Percentiles rank a stretch among this genome's conserved stretches.
phyloP scores from a whole-genome alignment of 2,329 filamentous ascomycete genomes.

The Apiospora sp. region DNA sequence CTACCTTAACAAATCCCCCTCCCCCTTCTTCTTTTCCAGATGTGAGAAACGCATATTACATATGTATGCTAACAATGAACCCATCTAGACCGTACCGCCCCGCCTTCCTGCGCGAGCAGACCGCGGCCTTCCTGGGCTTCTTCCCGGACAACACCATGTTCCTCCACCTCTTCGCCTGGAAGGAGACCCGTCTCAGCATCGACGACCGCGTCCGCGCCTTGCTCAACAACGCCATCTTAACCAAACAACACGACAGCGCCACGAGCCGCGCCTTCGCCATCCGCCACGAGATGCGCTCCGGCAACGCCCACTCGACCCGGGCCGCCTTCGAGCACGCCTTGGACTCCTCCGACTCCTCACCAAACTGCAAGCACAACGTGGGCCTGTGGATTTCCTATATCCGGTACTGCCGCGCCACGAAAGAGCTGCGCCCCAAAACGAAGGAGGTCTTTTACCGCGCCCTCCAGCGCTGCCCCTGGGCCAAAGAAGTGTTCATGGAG shows the following conservation, averaged over 20 bases:
- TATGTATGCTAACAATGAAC: not conserved
- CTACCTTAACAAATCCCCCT: no score
- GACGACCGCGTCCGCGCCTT: conserved; percentile 79
- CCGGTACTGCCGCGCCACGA: conserved; percentile 50
- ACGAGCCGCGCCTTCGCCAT: conserved; percentile 59
- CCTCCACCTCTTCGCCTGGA: conserved; percentile 75
- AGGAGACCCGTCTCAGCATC: conserved; percentile 75
- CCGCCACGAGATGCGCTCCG: conserved; percentile 56
- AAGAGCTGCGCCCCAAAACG: conserved; percentile 36
- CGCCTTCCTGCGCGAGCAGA: conserved; percentile 65
- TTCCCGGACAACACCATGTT: conserved; percentile 84
- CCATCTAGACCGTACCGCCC: conserved; percentile 69
- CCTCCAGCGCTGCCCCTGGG: conserved; percentile 48
- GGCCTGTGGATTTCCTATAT: conserved; percentile 61
- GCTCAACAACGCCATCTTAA: conserved; percentile 61
- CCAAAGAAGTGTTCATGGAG: conserved; percentile 60
- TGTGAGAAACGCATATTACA: not conserved
- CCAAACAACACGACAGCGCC: conserved; percentile 48
- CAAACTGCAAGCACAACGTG: conserved; percentile 49
- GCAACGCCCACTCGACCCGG: conserved; percentile 58
- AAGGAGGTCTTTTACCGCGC: conserved; percentile 44
- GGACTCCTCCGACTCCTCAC: conserved; percentile 24
- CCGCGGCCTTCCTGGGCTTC: conserved; percentile 65
- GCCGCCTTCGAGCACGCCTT: conserved; percentile 63
- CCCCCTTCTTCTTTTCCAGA: not conserved